Evolutionary conservation across 768 basidiomycete species (phyloP), one percentile per base, ranked within the genome.

Genomic region (Boletus barrowsii): DNA sequence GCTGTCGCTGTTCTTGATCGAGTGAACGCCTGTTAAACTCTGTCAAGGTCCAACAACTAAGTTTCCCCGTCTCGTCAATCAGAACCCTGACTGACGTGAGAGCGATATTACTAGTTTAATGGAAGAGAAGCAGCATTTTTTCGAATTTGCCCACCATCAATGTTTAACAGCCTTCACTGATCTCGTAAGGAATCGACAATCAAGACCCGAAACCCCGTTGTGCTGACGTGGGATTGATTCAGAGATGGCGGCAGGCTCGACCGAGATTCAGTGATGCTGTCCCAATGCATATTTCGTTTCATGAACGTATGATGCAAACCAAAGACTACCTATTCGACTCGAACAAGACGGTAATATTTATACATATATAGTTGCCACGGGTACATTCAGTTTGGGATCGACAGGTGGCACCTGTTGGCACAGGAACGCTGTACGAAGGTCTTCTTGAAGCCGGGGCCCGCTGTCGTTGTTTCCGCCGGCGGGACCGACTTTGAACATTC

Each of bases 171-270:
- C 24, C 20, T 43, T 37, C 20, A 18, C 17, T 35, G 3, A 40
- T 60, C 18, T 47, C 53, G 61, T 63, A 64, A 65, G 5, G 26
- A 47, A 35, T 55, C 18, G 51, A 43, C 49, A 30, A 35, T 35
- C 33, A 13, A 35, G 33, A 14, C 33, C 33, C 29, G 29, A 14
- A 35, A 35, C 33, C 33, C 33, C 14, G 13, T 35, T 35, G 33
- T 10, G 33, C 33, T 35, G 33, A 35, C 33, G 33, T 35, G 33
- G 29, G 33, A 35, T 35, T 14, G 33, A 35, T 35, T 35, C 33
- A 35, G 4, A 35, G 33, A 14, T 35, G 29, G 29, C 29, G 29
- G 29, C 2, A 22, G 22, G 22, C 22, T 22, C 22, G 22, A 22
- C 22, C 22, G 22, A 29, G 29, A 29, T 9, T 29, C 14, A 35